Base-by-base conservation (phyloP, 306 rosid genomes). In the Rosa rugosa region DNA sequence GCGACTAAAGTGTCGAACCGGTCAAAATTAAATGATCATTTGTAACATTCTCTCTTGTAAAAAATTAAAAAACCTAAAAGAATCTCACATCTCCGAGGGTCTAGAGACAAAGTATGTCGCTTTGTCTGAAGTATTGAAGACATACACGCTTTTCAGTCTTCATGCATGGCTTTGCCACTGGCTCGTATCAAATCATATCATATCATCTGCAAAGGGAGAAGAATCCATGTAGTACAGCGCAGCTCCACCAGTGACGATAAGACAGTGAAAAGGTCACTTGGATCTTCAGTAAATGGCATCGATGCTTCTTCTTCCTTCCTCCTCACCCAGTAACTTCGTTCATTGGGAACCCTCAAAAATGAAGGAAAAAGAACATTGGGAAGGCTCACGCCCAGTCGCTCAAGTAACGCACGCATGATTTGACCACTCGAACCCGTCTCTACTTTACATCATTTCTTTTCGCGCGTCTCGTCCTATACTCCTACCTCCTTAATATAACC, bases 381-480 rank as follows among this genome's bases (percentile, higher is more conserved):
- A 80, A 69, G 73, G 62, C 68, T 75, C 75, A 31, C 80, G 75
- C 74, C 81, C 27, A 66, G 42, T 63, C 3, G 71, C 47, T 84
- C 71, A 67, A 77, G 36, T 31, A 31, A 31, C 60, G 64, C 36
- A 75, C 81, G 86, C 90, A 88, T 82, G 93, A 92, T 65, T 81
- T 82, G 90, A 90, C 90, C 85, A 82, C 88, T 87, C 88, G 79
- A 82, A 84, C 62, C 25, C 49, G 50, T 72, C 44, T 63, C 34
- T 46, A 50, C 63, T 38, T 13, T 69, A 4, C 36, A 25, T 2
- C 5, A 10, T 11, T 0, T 60, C 34, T 25, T 53, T 46, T 40
- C 36, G 36, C 36, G 36, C 66, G 76, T 80, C 72, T 75, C 71
- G 20, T 71, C 38, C 20, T 5, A 75, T 2, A 31, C 36, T 31